phyloP scores from a whole-genome alignment of 2,329 filamentous ascomycete genomes.

The Tolypocladium ovalisporum region DNA sequence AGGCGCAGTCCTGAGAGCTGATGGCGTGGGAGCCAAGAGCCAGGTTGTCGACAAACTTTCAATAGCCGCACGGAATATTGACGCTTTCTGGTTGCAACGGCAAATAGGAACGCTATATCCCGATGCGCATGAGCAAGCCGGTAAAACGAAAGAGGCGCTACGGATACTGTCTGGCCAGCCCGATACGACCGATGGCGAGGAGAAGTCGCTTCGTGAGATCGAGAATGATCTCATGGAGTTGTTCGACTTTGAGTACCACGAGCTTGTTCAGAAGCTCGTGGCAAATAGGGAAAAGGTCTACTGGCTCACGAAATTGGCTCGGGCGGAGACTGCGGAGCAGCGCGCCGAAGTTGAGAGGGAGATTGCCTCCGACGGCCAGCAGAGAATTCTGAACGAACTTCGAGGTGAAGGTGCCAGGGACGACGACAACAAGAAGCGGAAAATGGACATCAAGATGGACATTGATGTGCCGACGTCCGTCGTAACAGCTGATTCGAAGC shows the following conservation, averaged over 20 bases:
- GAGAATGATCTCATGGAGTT: slow-evolving; percentile 98
- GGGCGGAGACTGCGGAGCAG: slow-evolving; percentile 68
- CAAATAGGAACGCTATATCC: slow-evolving; percentile 82
- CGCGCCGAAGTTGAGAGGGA: slow-evolving; percentile 73
- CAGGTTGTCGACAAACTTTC: slow-evolving; percentile 45
- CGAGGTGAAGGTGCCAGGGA: slow-evolving; percentile 56
- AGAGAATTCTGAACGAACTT: slow-evolving; percentile 80
- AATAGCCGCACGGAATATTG: slow-evolving; percentile 79
- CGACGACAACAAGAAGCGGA: slow-evolving; percentile 48
- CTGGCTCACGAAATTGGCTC: slow-evolving; percentile 83
- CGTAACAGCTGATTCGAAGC: slow-evolving; percentile 34
- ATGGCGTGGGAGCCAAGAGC: slow-evolving; percentile 31
- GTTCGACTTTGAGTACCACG: slow-evolving; percentile 94
- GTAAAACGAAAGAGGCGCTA: slow-evolving; percentile 79
- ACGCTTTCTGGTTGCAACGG: slow-evolving; percentile 93
- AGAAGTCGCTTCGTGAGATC: slow-evolving; percentile 80
- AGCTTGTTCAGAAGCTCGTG: slow-evolving; percentile 83
- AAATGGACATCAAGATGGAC: slow-evolving; percentile 91
- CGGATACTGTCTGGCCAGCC: slow-evolving; percentile 69
- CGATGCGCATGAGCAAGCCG: slow-evolving; percentile 85
- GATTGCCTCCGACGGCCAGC: slow-evolving; percentile 81
- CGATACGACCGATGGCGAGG: slow-evolving; percentile 61
- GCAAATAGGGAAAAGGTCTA: slow-evolving; percentile 89
- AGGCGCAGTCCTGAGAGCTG: slow-evolving; percentile 75
- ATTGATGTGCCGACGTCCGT: slow-evolving; percentile 62